Evolutionary conservation across 2,329 filamentous ascomycete species (phyloP), one percentile per base, ranked within the genome.

Genomic region (Cytospora paraplurivora): DNA sequence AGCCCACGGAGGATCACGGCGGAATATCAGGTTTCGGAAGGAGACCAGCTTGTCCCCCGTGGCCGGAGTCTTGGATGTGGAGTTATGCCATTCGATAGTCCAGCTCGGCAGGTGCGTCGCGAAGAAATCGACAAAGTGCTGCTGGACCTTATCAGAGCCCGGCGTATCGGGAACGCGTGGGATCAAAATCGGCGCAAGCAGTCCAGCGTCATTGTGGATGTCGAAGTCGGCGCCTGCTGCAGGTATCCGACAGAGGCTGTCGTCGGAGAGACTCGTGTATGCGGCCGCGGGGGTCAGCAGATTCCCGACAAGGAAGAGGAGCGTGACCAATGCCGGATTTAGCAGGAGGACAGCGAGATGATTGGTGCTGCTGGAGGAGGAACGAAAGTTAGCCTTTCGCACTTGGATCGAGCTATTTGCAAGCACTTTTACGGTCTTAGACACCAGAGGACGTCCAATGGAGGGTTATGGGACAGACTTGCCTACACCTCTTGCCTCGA

Each of bases 1-100:
- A 2, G 87, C 80, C 87, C 90, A 92, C 8, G 92, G 92, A 50
- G 92, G 92, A 75, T 95, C 91, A 57, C 91, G 84, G 53, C 85
- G 87, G 33, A 91, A 85, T 59, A 96, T 88, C 49, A 96, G 77
- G 71, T 96, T 96, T 62, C 85, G 80, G 71, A 96, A 95, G 0
- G 89, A 90, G 0, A 94, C 75, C 47, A 88, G 78, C 65, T 81
- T 82, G 58, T 83, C 78, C 1, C 84, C 82, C 0, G 87, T 88
- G 1, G 82, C 81, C 0, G 90, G 90, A 0, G 90, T 93, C 62
- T 80, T 88, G 13, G 84, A 83, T 0, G 88, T 90, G 17, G 88
- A 91, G 75, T 94, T 95, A 68, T 93, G 90, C 73, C 89, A 89
- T 55, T 86, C 79, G 52, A 93, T 74, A 1, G 77, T 82, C 91